Evolutionary conservation across 371 early-diverging fungal genomes (phyloP), one percentile per base, ranked within the genome.

Genomic region (Phascolomyces articulosus): DNA sequence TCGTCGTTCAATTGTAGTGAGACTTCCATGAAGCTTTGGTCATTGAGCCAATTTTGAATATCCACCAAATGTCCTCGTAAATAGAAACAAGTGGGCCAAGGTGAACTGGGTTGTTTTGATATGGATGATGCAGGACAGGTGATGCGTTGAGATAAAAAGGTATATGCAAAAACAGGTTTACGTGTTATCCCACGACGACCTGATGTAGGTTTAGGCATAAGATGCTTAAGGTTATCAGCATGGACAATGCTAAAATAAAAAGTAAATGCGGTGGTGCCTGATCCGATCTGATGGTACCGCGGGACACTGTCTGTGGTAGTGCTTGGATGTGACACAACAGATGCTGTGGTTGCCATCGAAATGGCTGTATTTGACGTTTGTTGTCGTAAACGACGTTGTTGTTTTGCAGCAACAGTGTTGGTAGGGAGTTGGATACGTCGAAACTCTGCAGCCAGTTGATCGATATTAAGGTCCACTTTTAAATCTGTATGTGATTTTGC

Each of bases 211-310:
- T 65, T 67, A 27, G 64, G 40, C 15, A 69, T 41, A 21, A 68
- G 48, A 23, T 60, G 64, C 34, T 67, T 53, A 21, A 76, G 59
- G 40, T 77, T 70, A 58, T 79, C 77, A 16, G 71, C 77, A 58
- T 78, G 70, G 16, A 74, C 63, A 31, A 80, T 67, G 26, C 62
- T 66, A 60, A 80, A 76, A 59, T 78, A 78, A 44, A 78, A 78
- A 0, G 81, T 80, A 44, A 68, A 77, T 4, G 66, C 58, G 9
- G 68, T 66, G 3, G 66, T 63, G 26, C 80, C 80, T 65, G 70
- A 69, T n/a, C 76, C 81, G 20, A 80, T 80, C 57, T 78, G 81
- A 57, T 73, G 78, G 55, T 80, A 80, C 9, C 70, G 64, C 28
- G 62, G 48, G n/a, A 65, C 62, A 51, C 55, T 47, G 49, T 61